Base-by-base conservation (phyloP, 371 early-diverging fungal genomes). In the Mortierella sp. region DNA sequence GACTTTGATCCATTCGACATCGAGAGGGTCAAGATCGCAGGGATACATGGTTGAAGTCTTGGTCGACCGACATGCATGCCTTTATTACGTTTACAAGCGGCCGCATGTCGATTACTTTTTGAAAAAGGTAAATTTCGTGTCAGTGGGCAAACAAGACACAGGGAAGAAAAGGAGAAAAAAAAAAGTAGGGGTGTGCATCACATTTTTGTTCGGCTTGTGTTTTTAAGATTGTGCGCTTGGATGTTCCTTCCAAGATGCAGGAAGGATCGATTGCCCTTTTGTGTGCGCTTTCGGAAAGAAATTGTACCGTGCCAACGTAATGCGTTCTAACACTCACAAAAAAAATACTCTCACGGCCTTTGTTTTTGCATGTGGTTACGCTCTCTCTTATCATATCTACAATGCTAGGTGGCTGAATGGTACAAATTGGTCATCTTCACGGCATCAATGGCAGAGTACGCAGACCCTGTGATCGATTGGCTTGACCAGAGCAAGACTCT, bases 401-500 rank as follows among this genome's bases (percentile, higher is more conserved):
- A 32, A 35, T 43, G 32, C 4, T 75, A 95, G 95, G 97, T 98
- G 79, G 91, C 94, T 79, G 95, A 97, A 84, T 98, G 98, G 99
- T 99, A 98, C 93, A 95, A 96, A 76, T 90, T 99, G n/a, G 97
- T 98, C n/a, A 95, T 99, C 29, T 99, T 97, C 90, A 99, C 99
- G 0, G 99, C 99, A 5, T 97, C 97, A 18, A 94, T 99, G 94
- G 93, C 97, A 46, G 98, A 99, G 89, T 99, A 99, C 87, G 99
- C 99, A 14, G 97, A 98, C 83, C 99, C 99, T 21, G 99, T 99
- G 48, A 97, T 99, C 70, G 98, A 98, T 87, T 95, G 95, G 92
- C 90, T 99, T 70, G 99, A 99, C 89, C 91, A 93, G 79, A 91
- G 91, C 74, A 91, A 93, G 35, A 95, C 90, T 55, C 76, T 96